Evolutionary conservation across 225 moss, liverwort and hornwort species (phyloP), one percentile per base, ranked within the genome.

Genomic region (Straminergon stramineum): DNA sequence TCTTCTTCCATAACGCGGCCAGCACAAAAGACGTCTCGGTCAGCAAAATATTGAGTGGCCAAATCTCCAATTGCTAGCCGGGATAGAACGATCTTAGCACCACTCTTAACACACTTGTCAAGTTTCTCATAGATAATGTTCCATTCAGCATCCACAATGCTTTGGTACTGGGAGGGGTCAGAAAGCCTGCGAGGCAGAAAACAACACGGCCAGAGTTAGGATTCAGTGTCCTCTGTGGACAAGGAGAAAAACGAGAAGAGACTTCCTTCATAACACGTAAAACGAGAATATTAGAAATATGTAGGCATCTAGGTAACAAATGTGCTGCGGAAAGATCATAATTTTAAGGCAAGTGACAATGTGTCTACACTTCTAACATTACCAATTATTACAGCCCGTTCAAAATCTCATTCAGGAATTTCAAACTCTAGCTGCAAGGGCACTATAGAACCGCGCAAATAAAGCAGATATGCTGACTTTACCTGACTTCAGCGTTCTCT

Each of bases 401-500:
- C 28, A 51, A 61, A 61, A 52, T 57, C 58, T 31, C 64, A 26
- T 78, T 64, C 32, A 74, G 24, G 23, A 53, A 62, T 17, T 82
- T 52, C 55, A 55, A 65, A 41, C 51, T 32, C 64, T 41, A 27
- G 51, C 37, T 81, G 51, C 51, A 73, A 81, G 28, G 37, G 17
- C 8, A 30, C 12, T 51, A 28, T 4, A 61, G 22, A 51, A 63
- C n/a, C 52, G 53, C 62, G 32, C 52, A 61, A 62, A 88, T 62
- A 62, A 88, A 48, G n/a, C 17, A 85, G 71, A 62, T 41, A 37
- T 53, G 53, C 39, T 26, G 19, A 70, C 34, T 62, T 31, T 91
- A 97, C 99, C 97, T 97, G 90, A 99, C 96, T 97, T 99, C 99
- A 62, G 97, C 97, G 84, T 99, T 97, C 91, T 99, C 99, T 88